Evolutionary conservation across 495 filamentous ascomycete genomes (phyloP).

Genomic region (Xylaria sp.): DNA sequence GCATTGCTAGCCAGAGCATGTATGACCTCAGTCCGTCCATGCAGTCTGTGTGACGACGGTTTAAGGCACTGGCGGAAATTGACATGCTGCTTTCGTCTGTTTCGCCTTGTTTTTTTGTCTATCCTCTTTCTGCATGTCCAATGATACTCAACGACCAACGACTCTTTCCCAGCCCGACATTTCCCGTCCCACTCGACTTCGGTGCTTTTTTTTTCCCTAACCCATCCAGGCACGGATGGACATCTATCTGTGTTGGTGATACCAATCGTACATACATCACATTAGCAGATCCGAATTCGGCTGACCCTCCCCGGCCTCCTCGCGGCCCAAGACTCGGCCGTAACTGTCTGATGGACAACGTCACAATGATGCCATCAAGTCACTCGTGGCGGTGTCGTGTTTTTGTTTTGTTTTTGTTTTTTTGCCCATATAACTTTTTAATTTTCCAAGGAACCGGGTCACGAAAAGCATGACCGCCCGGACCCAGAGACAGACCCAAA

Average conservation of each 20-base stretch:
- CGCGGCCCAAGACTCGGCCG: background rate
- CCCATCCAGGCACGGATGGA: background rate
- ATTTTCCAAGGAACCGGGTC: background rate
- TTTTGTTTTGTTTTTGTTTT: too few relatives aligned
- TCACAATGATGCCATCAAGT: constrained; percentile 9
- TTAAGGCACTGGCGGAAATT: background rate
- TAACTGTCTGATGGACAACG: background rate
- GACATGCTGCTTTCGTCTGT: background rate
- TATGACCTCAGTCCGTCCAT: background rate
- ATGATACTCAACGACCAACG: background rate
- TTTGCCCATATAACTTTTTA: too few relatives aligned
- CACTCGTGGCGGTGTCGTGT: background rate
- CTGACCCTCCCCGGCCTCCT: background rate
- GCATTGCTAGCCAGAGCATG: background rate
- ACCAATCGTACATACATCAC: constrained; percentile 3
- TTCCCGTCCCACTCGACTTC: background rate
- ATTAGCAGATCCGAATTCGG: background rate
- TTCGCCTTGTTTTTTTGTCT: background rate
- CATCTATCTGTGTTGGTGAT: background rate
- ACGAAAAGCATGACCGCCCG: background rate
- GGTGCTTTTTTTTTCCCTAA: background rate
- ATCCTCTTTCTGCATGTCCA: background rate
- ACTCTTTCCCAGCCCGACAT: background rate
- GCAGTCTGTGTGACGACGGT: background rate
- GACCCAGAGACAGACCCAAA: constrained; percentile 5